Evolutionary conservation across 2,329 filamentous ascomycete species (phyloP).

Genomic region (Purpureocillium lavendulum): DNA sequence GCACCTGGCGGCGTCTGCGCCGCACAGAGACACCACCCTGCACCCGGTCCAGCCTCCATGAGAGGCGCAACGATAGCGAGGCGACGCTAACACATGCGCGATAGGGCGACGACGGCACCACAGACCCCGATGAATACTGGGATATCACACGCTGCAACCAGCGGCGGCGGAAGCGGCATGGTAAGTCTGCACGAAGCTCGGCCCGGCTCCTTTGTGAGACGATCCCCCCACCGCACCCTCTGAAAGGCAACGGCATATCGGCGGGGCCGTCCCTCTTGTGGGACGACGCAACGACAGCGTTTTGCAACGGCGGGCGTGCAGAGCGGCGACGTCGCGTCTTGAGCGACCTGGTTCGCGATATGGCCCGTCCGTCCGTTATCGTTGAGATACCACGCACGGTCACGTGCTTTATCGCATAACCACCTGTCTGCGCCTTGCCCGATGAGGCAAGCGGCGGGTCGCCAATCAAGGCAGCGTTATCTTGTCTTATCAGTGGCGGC

Average conservation of each 20-base stretch:
- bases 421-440: neutral
- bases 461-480: conserved; percentile 16
- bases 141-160: conserved; percentile 30
- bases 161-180: conserved; percentile 29
- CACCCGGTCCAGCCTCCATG: neutral
- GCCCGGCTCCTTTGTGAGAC: neutral
- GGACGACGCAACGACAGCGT: too few relatives aligned
- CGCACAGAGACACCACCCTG: neutral
- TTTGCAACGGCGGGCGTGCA: too few relatives aligned
- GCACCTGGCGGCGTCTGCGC: neutral
- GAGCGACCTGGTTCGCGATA: conserved; percentile 1
- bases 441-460: too few relatives aligned
- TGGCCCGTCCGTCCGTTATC: neutral
- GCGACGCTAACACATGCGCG: neutral
- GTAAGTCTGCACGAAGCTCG: conserved; percentile 20
- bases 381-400: conserved; percentile 11
- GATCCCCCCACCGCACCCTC: neutral
- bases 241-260: neutral
- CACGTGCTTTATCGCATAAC: conserved; percentile 21
- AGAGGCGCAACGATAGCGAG: too few relatives aligned
- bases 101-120: conserved; percentile 10
- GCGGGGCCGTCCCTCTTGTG: too few relatives aligned
- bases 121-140: conserved; percentile 17
- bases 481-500: conserved; percentile 26
- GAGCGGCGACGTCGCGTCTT: neutral